Evolutionary conservation across 768 basidiomycete species (phyloP).

Genomic region (Lentinula sp.): DNA sequence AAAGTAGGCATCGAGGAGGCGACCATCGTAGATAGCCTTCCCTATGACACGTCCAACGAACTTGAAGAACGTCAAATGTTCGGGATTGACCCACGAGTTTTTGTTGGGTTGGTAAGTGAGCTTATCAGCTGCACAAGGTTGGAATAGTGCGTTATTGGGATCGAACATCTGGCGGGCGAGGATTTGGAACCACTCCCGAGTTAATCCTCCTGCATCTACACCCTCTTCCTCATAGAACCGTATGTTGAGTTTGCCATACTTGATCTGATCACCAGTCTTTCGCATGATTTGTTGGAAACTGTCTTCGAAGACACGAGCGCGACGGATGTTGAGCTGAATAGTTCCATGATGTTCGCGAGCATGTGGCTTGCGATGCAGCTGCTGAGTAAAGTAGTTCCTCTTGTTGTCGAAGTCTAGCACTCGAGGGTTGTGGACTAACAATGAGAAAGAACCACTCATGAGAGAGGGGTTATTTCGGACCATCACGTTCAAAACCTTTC

Average conservation of each 20-base stretch:
- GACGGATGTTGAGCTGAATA: conserved; percentile 82
- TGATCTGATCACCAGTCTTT: conserved; percentile 92
- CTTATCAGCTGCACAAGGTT: conserved; percentile 93
- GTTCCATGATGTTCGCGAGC: conserved; percentile 77
- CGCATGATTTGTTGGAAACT: conserved; percentile 90
- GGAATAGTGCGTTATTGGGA: conserved; percentile 96
- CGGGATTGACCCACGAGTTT: conserved; percentile 89
- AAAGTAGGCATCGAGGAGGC: conserved; percentile 96
- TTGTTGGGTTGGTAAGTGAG: conserved; percentile 96
- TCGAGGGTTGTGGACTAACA: conserved; percentile 91
- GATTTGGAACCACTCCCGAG: conserved; percentile 98
- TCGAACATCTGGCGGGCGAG: conserved; percentile 99
- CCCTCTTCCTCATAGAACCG: conserved; percentile 97
- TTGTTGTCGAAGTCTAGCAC: conserved; percentile 99
- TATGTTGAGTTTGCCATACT: conserved; percentile 94
- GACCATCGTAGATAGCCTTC: conserved; percentile 95
- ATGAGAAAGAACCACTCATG: conserved; percentile 97
- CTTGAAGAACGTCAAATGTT: conserved; percentile 96
- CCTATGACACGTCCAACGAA: conserved; percentile 98
- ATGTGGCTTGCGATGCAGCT: conserved; percentile 79
- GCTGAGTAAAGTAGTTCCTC: conserved; percentile 91
- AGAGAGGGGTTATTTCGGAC: conserved; percentile 97
- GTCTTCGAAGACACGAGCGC: conserved; percentile 93
- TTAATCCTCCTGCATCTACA: conserved; percentile 97
- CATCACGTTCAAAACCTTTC: conserved; percentile 93